A percentile compares a stretch with the other conserved stretches of the same genome.
Conservation (phyloP, 78 protist species). For the Pelomyxa schiedti region DNA sequence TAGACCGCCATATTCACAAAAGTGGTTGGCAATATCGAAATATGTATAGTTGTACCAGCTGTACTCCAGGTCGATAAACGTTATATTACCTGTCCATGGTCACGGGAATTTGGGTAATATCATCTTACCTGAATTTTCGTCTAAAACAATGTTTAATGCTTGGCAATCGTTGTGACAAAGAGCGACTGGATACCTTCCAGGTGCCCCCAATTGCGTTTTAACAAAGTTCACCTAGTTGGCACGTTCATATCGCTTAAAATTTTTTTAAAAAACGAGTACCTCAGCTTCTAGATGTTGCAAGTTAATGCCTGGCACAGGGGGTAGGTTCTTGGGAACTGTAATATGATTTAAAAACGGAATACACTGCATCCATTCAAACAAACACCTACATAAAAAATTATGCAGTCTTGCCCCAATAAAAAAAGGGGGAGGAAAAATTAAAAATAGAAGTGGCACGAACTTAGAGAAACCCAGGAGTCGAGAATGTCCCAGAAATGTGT, state of each 20-base stretch:
- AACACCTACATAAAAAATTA: too few relatives aligned
- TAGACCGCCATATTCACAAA: not conserved
- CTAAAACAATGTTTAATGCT: not conserved
- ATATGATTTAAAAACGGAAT: not conserved
- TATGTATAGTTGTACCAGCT: not conserved
- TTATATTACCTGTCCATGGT: not conserved
- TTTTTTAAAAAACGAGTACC: not conserved
- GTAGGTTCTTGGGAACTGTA: not conserved
- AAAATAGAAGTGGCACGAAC: too few relatives aligned
- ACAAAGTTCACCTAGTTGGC: not conserved
- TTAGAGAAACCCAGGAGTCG: too few relatives aligned
- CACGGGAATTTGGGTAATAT: not conserved
- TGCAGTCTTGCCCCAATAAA: too few relatives aligned
- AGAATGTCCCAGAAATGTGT: too few relatives aligned
- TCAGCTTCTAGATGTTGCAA: not conserved
- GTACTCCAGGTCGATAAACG: not conserved
- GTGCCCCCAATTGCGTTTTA: not conserved
- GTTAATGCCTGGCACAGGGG: not conserved
- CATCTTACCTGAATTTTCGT: not conserved
- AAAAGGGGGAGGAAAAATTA: too few relatives aligned
- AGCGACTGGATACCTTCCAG: not conserved
- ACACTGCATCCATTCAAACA: too few relatives aligned
- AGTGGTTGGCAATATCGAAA: not conserved
- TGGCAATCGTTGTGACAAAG: not conserved
- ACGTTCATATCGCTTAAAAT: not conserved